A percentile compares a stretch with the other conserved stretches of the same genome.
phyloP scores from a whole-genome alignment of 2,329 filamentous ascomycete species.

The Penicillium occitanis region DNA sequence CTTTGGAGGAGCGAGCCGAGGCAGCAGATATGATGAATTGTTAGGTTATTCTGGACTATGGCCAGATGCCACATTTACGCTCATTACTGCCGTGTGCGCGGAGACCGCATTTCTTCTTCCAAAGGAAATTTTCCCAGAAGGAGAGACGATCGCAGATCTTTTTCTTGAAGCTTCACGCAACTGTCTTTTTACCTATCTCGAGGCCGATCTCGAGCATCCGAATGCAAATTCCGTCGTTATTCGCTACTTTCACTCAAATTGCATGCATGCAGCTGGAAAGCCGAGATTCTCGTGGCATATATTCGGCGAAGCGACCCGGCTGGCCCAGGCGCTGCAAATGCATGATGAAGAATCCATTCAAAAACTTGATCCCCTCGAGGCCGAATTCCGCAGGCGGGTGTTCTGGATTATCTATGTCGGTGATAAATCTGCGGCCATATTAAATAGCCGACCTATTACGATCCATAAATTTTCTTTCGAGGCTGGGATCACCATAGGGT shows the following conservation, averaged over 20 bases:
- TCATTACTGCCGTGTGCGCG: constrained; percentile 49
- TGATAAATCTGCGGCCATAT: constrained; percentile 27
- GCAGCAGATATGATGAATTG: neutral
- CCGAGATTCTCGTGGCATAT: constrained; percentile 49
- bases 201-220: constrained; percentile 45
- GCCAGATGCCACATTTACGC: constrained; percentile 43
- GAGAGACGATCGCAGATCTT: constrained; percentile 38
- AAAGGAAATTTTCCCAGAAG: constrained; percentile 42
- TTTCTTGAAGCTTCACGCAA: constrained; percentile 45
- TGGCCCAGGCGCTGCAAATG: constrained; percentile 47
- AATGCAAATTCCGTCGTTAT: constrained; percentile 47
- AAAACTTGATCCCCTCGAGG: constrained; percentile 40
- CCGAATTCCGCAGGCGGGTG: constrained; percentile 29
- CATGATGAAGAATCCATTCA: constrained; percentile 43
- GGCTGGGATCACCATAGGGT: constrained; percentile 39
- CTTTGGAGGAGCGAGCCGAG: neutral
- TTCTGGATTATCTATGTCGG: constrained; percentile 30
- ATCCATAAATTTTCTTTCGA: constrained; percentile 48
- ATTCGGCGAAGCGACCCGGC: constrained; percentile 46
- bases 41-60: constrained; percentile 29
- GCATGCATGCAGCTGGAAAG: constrained; percentile 46
- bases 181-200: constrained; percentile 42
- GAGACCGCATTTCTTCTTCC: constrained; percentile 45
- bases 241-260: constrained; percentile 50
- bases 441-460: constrained; percentile 46